Percentiles rank a stretch among this genome's conserved stretches.
Conservation (phyloP, 1,139 yeast species). For the Hyphopichia wangnamkhiaoensis region DNA sequence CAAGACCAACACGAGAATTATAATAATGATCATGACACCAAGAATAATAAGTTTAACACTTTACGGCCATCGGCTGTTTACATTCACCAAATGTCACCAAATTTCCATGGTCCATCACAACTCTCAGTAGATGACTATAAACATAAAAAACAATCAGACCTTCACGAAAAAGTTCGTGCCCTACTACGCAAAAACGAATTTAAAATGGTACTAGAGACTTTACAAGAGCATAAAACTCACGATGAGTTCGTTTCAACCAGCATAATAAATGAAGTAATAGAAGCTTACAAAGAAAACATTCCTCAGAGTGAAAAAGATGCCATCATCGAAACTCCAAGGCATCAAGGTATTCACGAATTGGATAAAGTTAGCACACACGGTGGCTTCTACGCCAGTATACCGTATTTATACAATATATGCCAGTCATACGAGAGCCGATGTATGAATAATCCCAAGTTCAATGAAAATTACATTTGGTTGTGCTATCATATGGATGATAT, state of each 20-base stretch:
- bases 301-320: background rate
- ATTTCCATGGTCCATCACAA: background rate
- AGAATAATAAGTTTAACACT: constrained; percentile 7
- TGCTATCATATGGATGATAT: constrained; percentile 35
- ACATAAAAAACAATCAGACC: background rate
- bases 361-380: constrained; percentile 14
- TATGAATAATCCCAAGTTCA: constrained; percentile 15
- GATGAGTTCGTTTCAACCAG: background rate
- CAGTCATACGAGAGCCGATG: constrained; percentile 15
- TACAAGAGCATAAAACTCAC: background rate
- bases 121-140: background rate
- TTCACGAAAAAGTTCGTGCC: background rate
- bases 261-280: background rate
- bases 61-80: constrained; percentile 2
- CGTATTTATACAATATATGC: constrained; percentile 20
- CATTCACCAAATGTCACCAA: background rate
- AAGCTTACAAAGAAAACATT: background rate
- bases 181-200: background rate
- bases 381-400: constrained; percentile 17
- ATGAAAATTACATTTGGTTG: constrained; percentile 31
- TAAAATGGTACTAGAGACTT: background rate
- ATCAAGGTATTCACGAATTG: constrained; percentile 12
- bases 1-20: constrained; percentile 4
- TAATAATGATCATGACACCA: constrained; percentile 10
- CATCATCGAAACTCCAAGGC: constrained; percentile 18